phyloP scores from a whole-genome alignment of 129 eudicot genomes.

The Pseudognaphalium luteoalbum region DNA sequence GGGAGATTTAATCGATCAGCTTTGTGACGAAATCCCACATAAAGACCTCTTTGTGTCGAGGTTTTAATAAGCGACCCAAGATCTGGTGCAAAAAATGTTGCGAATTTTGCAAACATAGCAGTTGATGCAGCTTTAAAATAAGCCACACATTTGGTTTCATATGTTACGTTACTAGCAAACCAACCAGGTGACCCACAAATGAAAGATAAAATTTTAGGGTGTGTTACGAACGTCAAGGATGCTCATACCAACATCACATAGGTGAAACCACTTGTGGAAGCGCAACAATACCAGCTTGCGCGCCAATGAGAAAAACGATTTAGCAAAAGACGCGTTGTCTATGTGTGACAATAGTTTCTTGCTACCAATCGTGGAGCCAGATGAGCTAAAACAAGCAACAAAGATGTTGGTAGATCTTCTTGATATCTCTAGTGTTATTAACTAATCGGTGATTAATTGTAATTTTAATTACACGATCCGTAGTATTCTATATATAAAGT shows the following conservation, averaged over 20 bases:
- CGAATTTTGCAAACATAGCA: background rate
- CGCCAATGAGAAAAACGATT: background rate
- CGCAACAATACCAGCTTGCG: background rate
- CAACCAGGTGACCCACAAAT: background rate
- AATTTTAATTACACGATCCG: too few species aligned
- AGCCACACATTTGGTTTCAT: background rate
- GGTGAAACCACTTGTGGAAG: conserved; percentile 8
- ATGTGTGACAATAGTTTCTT: conserved; percentile 12
- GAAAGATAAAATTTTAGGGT: conserved; percentile 11
- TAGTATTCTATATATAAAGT: too few species aligned
- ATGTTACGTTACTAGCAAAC: background rate
- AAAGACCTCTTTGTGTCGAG: background rate
- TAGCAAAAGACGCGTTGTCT: background rate
- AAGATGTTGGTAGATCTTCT: too few species aligned
- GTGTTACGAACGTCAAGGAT: background rate
- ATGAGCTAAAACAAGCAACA: too few species aligned
- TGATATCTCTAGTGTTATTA: too few species aligned
- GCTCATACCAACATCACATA: background rate
- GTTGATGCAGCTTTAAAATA: background rate
- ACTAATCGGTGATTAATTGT: too few species aligned
- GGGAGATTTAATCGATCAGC: too few species aligned
- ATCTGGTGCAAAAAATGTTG: background rate
- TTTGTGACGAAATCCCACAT: background rate
- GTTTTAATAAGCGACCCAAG: conserved; percentile 11
- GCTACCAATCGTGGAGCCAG: background rate